phyloP scores from a whole-genome alignment of 2,329 filamentous ascomycete genomes.

The Phialemoniopsis sp. region DNA sequence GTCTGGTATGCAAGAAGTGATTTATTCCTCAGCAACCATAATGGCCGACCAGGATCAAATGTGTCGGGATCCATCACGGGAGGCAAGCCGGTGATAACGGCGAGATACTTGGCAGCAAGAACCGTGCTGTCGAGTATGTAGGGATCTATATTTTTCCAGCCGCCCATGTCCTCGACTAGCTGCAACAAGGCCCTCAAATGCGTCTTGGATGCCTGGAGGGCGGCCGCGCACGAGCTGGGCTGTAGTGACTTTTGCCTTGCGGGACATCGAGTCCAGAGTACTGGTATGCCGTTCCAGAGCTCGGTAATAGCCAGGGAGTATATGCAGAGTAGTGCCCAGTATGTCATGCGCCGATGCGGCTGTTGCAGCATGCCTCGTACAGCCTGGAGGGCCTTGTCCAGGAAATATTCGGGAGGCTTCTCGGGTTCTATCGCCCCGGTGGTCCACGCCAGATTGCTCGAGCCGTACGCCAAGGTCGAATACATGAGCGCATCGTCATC shows the following conservation, averaged over 20 bases:
- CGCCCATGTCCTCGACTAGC: conserved; percentile 6
- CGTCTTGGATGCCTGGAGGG: too few species aligned
- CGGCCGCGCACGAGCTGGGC: too few species aligned
- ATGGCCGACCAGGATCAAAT: too few species aligned
- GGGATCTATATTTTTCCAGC: conserved; percentile 6
- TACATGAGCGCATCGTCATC: conserved; percentile 9
- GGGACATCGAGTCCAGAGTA: conserved; percentile 1
- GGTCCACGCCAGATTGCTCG: conserved; percentile 8
- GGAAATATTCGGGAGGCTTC: conserved; percentile 5
- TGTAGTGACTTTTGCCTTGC: neutral
- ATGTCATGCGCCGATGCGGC: neutral
- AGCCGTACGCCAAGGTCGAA: conserved; percentile 9
- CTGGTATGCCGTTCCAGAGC: conserved; percentile 3
- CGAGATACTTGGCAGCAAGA: conserved; percentile 7
- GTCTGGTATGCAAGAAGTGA: too few species aligned
- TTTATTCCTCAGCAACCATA: too few species aligned
- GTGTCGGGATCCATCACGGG: neutral
- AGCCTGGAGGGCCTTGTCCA: conserved; percentile 4
- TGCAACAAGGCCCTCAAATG: conserved; percentile 6
- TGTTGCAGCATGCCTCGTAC: conserved; percentile 3
- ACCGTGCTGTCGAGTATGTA: conserved; percentile 9
- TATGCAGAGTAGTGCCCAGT: conserved; percentile 5
- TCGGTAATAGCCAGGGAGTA: conserved; percentile 6
- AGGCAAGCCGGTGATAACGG: neutral
- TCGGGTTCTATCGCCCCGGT: neutral